A percentile compares a stretch with the other conserved stretches of the same genome.
phyloP scores from a whole-genome alignment of 352 stramenopile genomes.

The Achlya hypogyna region DNA sequence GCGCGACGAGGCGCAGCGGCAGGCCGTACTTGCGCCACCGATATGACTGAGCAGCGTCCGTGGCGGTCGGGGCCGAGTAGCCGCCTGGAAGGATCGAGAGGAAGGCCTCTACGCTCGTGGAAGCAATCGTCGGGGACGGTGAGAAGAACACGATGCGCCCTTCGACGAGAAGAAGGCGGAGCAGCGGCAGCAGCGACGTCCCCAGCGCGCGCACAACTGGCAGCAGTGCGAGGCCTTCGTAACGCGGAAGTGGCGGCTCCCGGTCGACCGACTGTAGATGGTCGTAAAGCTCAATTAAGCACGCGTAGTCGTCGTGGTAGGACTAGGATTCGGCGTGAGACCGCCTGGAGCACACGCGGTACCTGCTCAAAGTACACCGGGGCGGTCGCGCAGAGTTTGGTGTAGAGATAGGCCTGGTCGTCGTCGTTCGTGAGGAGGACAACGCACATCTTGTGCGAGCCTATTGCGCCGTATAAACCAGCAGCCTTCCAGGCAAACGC shows the following conservation, averaged over 20 bases:
- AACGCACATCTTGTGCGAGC: neutral
- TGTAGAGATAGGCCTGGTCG: neutral
- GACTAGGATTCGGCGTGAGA: neutral
- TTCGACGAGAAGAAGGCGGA: constrained; percentile 65
- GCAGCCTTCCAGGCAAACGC: neutral
- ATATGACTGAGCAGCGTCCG: constrained; percentile 18
- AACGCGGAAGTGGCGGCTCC: constrained; percentile 13
- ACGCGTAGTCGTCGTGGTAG: neutral
- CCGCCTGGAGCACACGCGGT: neutral
- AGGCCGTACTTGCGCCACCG: constrained; percentile 32
- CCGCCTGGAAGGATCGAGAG: constrained; percentile 7
- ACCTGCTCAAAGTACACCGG: constrained; percentile 16
- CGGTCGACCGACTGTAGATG: constrained; percentile 10
- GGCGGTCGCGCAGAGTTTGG: neutral
- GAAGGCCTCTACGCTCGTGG: constrained; percentile 2
- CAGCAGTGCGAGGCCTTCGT: constrained; percentile 28
- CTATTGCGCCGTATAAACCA: neutral
- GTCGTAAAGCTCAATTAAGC: constrained; percentile 30
- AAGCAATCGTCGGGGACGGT: neutral
- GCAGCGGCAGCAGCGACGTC: constrained; percentile 49
- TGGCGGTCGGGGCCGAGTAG: neutral
- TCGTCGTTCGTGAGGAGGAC: constrained; percentile 8
- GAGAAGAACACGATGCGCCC: constrained; percentile 74
- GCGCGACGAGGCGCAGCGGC: constrained; percentile 23
- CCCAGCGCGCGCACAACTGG: constrained; percentile 38